phyloP scores from a whole-genome alignment of 192 early-diverging fungal genomes.

The Gryganskiella cystojenkinii region DNA sequence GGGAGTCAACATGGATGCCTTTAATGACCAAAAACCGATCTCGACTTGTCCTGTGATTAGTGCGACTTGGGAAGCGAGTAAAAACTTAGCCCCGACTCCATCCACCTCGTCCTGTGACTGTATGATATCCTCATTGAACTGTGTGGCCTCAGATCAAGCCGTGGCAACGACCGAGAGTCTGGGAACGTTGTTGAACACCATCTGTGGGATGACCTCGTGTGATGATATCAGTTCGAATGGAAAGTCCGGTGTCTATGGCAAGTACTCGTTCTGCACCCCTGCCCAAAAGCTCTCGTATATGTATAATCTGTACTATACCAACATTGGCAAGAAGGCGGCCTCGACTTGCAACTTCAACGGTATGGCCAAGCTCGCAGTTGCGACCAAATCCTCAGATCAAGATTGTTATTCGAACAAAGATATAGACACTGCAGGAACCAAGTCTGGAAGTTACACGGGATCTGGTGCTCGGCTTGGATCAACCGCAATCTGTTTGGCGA shows the following conservation, averaged over 20 bases:
- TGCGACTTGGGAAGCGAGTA: constrained; percentile 65
- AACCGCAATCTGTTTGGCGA: not conserved
- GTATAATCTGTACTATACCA: constrained; percentile 55
- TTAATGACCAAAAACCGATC: constrained; percentile 51
- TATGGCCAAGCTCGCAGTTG: constrained; percentile 40
- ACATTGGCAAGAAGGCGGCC: constrained; percentile 38
- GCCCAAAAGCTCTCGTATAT: constrained; percentile 59
- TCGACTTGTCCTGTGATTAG: constrained; percentile 58
- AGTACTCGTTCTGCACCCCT: constrained; percentile 58
- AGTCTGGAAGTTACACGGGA: not conserved
- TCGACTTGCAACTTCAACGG: constrained; percentile 53
- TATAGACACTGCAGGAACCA: not conserved
- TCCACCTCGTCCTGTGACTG: constrained; percentile 70
- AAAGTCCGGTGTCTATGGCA: constrained; percentile 57
- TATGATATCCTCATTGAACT: constrained; percentile 68
- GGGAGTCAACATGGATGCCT: constrained; percentile 67
- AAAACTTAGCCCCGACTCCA: constrained; percentile 70
- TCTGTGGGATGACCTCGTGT: constrained; percentile 58
- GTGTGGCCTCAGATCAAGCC: constrained; percentile 54
- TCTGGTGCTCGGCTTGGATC: not conserved
- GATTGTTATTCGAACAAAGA: constrained; percentile 33
- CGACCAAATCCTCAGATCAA: constrained; percentile 32
- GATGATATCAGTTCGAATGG: constrained; percentile 59
- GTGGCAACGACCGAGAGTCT: constrained; percentile 31
- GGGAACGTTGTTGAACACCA: constrained; percentile 51